A percentile compares a stretch with the other conserved stretches of the same genome.
phyloP scores from a whole-genome alignment of 1,284 basidiomycete species.

The Microbotryum saponariae region DNA sequence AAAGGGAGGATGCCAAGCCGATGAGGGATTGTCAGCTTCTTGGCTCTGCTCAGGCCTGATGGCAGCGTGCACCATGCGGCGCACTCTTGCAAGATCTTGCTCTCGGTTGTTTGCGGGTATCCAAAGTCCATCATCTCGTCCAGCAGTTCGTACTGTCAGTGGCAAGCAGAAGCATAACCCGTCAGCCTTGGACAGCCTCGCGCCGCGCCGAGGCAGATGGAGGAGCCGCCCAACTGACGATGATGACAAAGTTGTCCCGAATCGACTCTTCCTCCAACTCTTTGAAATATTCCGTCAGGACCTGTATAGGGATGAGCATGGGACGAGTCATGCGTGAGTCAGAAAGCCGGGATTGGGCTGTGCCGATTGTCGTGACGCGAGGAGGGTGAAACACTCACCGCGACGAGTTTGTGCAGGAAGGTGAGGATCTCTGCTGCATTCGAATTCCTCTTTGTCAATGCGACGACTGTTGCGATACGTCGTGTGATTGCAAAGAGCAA shows the following conservation, averaged over 20 bases:
- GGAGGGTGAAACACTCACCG: slow-evolving; percentile 39
- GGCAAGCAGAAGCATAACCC: too few species aligned
- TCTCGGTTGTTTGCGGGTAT: slow-evolving; percentile 97
- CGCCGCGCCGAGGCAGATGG: background rate
- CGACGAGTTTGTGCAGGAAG: slow-evolving; percentile 82
- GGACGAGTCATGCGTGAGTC: background rate
- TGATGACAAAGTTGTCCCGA: slow-evolving; percentile 96
- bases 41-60: too few species aligned
- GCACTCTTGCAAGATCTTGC: slow-evolving; percentile 95
- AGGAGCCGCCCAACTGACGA: slow-evolving; percentile 45
- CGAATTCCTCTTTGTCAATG: slow-evolving; percentile 87
- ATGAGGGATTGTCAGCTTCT: too few species aligned
- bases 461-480: slow-evolving; percentile 62
- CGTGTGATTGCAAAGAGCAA: too few species aligned
- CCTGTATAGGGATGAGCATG: slow-evolving; percentile 47
- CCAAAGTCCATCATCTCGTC: slow-evolving; percentile 99
- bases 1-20: background rate
- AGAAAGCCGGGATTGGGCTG: background rate
- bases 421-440: slow-evolving; percentile 96
- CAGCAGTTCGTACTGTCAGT: slow-evolving; percentile 52
- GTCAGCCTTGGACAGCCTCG: background rate
- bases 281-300: slow-evolving; percentile 97
- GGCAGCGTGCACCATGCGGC: slow-evolving; percentile 37
- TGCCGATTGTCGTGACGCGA: background rate
- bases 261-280: slow-evolving; percentile 99